These are phyloP conservation scores for Teunomyces lycoperdinae DNA, from an alignment of 805 yeast species.

Conservation along the genomic window DNA sequence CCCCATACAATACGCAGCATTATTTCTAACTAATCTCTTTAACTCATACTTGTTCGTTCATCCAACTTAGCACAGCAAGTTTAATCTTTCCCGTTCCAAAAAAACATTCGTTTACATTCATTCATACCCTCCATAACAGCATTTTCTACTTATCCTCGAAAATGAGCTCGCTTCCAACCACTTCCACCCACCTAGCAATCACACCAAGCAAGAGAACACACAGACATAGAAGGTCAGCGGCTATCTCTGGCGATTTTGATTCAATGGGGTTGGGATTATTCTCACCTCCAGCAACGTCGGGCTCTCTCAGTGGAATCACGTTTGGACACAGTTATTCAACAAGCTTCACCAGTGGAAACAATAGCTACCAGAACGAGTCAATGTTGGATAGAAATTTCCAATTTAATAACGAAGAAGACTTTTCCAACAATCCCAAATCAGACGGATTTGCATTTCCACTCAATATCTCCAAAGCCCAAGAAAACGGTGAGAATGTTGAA, in stretches of 20 bases:
- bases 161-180: slow-evolving; percentile 4
- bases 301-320: slow-evolving; percentile 8
- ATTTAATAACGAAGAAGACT: slow-evolving; percentile 38
- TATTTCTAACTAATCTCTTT: too few species aligned
- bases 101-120: not conserved
- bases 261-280: slow-evolving; percentile 36
- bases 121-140: not conserved
- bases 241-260: slow-evolving; percentile 85
- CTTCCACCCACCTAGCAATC: not conserved
- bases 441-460: slow-evolving; percentile 31
- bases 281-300: slow-evolving; percentile 21
- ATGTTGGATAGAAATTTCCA: slow-evolving; percentile 21
- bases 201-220: slow-evolving; percentile 49
- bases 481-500: slow-evolving; percentile 3
- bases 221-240: slow-evolving; percentile 82
- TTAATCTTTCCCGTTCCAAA: not conserved
- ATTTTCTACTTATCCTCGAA: not conserved
- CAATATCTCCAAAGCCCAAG: slow-evolving; percentile 13
- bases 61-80: not conserved
- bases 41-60: not conserved
- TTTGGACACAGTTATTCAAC: slow-evolving; percentile 1
- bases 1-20: too few species aligned
- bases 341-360: not conserved
- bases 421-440: slow-evolving; percentile 17
- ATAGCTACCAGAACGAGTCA: slow-evolving; percentile 13